A percentile compares a stretch with the other conserved stretches of the same genome.
Conservation (phyloP, 2,329 filamentous ascomycete species). For the Pseudogymnoascus sp. region DNA sequence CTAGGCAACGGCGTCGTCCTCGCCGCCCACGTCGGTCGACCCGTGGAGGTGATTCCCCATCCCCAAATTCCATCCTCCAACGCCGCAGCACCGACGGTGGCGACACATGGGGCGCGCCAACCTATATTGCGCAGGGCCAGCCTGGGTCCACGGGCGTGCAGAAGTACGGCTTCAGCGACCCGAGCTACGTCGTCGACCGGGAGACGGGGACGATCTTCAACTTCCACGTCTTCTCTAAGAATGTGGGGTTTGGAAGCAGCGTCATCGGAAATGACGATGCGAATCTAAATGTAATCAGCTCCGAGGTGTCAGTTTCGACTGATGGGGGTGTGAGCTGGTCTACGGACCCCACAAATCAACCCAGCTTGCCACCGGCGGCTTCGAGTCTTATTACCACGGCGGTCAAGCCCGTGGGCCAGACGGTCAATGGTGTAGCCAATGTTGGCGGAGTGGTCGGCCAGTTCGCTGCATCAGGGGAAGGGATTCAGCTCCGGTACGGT, state of each 20-base stretch:
- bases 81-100: neutral
- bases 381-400: neutral
- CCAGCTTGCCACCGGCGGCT: neutral
- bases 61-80: neutral
- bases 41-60: neutral
- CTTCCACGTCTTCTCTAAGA: slow-evolving; percentile 8
- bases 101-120: neutral
- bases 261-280: neutral
- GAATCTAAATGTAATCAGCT: neutral
- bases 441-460: neutral
- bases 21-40: neutral
- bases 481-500: neutral
- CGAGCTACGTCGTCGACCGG: neutral
- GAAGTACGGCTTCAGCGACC: slow-evolving; percentile 1
- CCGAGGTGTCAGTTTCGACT: neutral
- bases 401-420: neutral
- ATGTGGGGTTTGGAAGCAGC: neutral
- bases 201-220: neutral
- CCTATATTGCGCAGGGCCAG: neutral
- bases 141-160: neutral
- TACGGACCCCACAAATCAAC: neutral
- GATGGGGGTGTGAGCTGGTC: neutral
- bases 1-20: neutral
- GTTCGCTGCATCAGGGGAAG: neutral
- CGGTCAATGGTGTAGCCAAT: neutral